A percentile compares a stretch with the other conserved stretches of the same genome.
Evolutionary conservation across 352 stramenopile genomes (phyloP).

Genomic region (Phytophthora cajani): DNA sequence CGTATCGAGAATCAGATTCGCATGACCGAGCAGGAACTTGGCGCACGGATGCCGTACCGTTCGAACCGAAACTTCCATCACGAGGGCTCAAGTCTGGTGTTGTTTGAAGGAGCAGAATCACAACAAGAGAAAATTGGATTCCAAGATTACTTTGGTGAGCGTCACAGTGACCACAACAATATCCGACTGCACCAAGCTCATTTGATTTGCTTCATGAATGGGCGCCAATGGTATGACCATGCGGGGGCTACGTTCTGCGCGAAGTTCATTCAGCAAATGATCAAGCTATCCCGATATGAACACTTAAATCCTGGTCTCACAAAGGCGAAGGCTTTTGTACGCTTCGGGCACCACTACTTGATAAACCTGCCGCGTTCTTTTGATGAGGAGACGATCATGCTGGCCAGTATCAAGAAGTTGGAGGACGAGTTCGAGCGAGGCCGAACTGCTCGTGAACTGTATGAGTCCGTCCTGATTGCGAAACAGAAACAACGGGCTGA

Average conservation of each 20-base stretch:
- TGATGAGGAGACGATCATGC: conserved; percentile 73
- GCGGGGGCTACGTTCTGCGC: conserved; percentile 64
- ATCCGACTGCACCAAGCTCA: conserved; percentile 72
- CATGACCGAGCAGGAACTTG: conserved; percentile 71
- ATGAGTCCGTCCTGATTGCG: conserved; percentile 73
- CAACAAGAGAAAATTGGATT: conserved; percentile 75
- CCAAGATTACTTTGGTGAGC: conserved; percentile 66
- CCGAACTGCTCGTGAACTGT: conserved; percentile 70
- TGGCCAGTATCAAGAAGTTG: conserved; percentile 75
- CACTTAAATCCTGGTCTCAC: conserved; percentile 54
- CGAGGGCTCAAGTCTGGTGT: conserved; percentile 64
- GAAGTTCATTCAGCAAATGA: conserved; percentile 84
- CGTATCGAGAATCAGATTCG: conserved; percentile 72
- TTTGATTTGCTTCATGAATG: conserved; percentile 78
- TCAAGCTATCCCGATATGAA: conserved; percentile 75
- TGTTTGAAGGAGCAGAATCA: conserved; percentile 77
- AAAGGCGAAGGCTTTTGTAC: conserved; percentile 70
- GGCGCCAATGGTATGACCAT: conserved; percentile 70
- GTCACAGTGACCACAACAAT: conserved; percentile 62
- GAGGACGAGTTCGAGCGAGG: conserved; percentile 83
- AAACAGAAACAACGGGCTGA: conserved; percentile 50
- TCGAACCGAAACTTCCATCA: conserved; percentile 63
- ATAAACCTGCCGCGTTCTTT: conserved; percentile 84
- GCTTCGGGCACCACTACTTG: conserved; percentile 83
- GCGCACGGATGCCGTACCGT: conserved; percentile 46